Percentiles rank a stretch among this genome's conserved stretches.
Evolutionary conservation across 306 rosid genomes (phyloP).

Genomic region (Hippophae rhamnoides): DNA sequence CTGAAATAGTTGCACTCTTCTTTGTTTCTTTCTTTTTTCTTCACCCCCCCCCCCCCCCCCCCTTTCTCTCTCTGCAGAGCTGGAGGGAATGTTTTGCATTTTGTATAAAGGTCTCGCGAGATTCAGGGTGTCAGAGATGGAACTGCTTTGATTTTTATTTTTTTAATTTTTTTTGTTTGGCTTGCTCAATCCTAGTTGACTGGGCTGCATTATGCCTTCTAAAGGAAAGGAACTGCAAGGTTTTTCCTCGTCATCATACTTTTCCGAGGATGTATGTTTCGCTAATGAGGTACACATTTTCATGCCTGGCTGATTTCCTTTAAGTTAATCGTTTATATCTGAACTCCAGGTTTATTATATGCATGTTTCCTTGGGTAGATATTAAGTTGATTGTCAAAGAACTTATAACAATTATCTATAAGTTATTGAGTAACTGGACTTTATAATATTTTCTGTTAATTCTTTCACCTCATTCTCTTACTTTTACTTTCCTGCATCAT

Average conservation of each 20-base stretch:
- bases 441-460: not conserved
- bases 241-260: conserved; percentile 25
- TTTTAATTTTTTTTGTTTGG: conserved; percentile 1
- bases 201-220: conserved; percentile 31
- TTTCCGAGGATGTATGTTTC: conserved; percentile 11
- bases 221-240: conserved; percentile 31
- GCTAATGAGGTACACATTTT: conserved; percentile 37
- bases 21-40: too few relatives aligned
- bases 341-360: too few relatives aligned
- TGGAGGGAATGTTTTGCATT: conserved; percentile 15
- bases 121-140: conserved; percentile 18
- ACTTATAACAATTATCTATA: not conserved
- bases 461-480: not conserved
- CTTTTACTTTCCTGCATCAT: conserved; percentile 8
- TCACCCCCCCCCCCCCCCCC: too few relatives aligned
- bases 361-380: not conserved
- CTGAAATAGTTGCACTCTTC: too few relatives aligned
- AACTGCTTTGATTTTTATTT: not conserved
- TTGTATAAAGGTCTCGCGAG: conserved; percentile 7
- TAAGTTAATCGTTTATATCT: not conserved
- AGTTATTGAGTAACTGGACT: not conserved
- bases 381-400: not conserved
- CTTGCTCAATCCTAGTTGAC: conserved; percentile 13
- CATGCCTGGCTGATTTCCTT: conserved; percentile 9
- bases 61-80: not conserved